Evolutionary conservation across 768 basidiomycete genomes (phyloP).

Genomic region (Termitomyces sp.): DNA sequence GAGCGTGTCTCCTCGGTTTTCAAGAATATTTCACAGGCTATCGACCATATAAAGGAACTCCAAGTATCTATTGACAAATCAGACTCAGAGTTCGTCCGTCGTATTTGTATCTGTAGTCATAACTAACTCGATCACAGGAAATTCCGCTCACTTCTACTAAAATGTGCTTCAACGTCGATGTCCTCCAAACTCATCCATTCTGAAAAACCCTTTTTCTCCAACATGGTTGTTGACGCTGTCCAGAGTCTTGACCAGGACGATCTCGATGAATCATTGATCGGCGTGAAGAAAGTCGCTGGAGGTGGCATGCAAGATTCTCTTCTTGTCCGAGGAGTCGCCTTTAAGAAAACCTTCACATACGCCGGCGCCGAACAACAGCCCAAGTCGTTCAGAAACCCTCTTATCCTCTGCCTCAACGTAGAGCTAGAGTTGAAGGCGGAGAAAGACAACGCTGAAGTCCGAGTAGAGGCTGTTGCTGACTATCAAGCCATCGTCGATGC

Average conservation of each 20-base stretch:
- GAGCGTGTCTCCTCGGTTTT: slow-evolving; percentile 2
- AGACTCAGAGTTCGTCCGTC: slow-evolving; percentile 72
- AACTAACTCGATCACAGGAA: slow-evolving; percentile 44
- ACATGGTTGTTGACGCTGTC: slow-evolving; percentile 98
- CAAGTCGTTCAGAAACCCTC: slow-evolving; percentile 84
- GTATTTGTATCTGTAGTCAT: slow-evolving; percentile 6
- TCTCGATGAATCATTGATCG: slow-evolving; percentile 93
- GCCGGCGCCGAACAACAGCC: slow-evolving; percentile 99
- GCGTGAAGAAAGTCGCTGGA: slow-evolving; percentile 96
- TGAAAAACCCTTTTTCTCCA: slow-evolving; percentile 97
- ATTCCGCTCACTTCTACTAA: slow-evolving; percentile 91
- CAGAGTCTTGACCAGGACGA: slow-evolving; percentile 89
- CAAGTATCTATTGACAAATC: slow-evolving; percentile 89
- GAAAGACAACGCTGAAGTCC: slow-evolving; percentile 98
- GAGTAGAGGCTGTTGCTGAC: slow-evolving; percentile 94
- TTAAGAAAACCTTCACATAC: slow-evolving; percentile 99
- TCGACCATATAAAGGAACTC: slow-evolving; percentile 83
- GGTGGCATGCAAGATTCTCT: slow-evolving; percentile 97
- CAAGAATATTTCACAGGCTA: slow-evolving; percentile 48
- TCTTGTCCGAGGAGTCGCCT: slow-evolving; percentile 86
- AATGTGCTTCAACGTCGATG: slow-evolving; percentile 99
- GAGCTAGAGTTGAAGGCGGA: slow-evolving; percentile 99
- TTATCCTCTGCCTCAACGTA: slow-evolving; percentile 93
- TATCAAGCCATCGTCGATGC: slow-evolving; percentile 99
- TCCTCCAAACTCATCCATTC: slow-evolving; percentile 99